phyloP scores from a whole-genome alignment of 2,329 filamentous ascomycete genomes.

The Pyricularia sp. region DNA sequence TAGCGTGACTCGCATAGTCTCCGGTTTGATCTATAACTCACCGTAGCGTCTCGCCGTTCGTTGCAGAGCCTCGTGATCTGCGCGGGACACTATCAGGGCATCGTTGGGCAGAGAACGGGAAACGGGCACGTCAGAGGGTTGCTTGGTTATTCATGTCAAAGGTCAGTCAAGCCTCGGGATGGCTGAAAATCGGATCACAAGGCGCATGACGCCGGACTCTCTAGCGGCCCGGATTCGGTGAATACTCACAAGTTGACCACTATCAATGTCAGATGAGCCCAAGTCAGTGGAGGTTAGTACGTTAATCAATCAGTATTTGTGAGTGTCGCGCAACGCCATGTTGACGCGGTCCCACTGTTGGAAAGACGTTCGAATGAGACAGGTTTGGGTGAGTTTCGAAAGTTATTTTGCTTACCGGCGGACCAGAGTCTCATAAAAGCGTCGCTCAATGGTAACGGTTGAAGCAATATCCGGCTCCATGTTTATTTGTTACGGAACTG shows the following conservation, averaged over 20 bases:
- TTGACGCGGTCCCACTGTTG: neutral
- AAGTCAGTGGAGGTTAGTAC: neutral
- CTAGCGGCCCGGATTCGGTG: neutral
- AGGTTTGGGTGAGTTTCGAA: neutral
- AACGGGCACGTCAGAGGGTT: constrained; percentile 2
- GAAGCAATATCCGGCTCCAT: constrained; percentile 12
- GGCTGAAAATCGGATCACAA: neutral
- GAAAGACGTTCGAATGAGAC: neutral
- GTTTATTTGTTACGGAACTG: neutral
- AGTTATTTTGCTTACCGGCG: constrained; percentile 42
- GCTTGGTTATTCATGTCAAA: neutral
- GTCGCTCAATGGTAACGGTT: constrained; percentile 48
- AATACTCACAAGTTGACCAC: constrained; percentile 5
- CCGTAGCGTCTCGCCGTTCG: constrained; percentile 43
- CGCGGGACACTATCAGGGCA: constrained; percentile 46
- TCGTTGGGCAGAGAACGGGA: constrained; percentile 11
- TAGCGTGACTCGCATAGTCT: neutral
- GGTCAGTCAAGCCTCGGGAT: neutral
- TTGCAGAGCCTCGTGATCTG: constrained; percentile 53
- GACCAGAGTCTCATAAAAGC: constrained; percentile 52
- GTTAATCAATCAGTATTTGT: neutral
- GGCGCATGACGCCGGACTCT: neutral
- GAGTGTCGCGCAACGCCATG: neutral
- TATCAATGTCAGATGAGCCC: neutral
- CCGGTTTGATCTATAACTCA: constrained; percentile 21